Evolutionary conservation across 345 rosid genomes (phyloP), one percentile per base, ranked within the genome.

Genomic region (Carallia pectinifolia): DNA sequence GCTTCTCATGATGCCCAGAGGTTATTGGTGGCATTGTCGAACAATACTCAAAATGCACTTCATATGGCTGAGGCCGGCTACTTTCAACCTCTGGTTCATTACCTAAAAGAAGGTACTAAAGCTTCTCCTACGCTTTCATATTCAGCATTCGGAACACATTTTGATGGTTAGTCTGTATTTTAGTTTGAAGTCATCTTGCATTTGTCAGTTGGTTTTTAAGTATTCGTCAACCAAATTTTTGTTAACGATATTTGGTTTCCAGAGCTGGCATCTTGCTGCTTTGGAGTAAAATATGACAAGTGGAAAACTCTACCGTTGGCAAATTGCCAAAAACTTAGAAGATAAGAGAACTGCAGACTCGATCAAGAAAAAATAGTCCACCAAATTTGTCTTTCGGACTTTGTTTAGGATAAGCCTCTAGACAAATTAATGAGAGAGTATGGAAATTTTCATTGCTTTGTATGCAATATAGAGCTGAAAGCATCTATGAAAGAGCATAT

Each of bases 11-110:
- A 87, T 82, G 91, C 95, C 0, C 72, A 68, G 56, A 84, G 77
- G 78, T 72, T 89, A 77, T 75, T 89, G 70, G 76, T 67, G 80
- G 79, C 86, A 34, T 74, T 89, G 71, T 89, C 91, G 4, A 76
- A 81, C 82, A 87, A 84, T 60, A 79, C 88, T 8, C 95, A 89
- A 62, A 87, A 87, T 67, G 95, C 86, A 31, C 91, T 89, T 79
- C 87, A 87, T 68, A 87, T 87, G 91, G 91, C 90, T 0, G 95
- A 89, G 81, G 95, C 91, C 6, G 95, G 91, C 44, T 87, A 84
- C 74, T 87, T 89, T 68, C 84, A 85, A 81, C 88, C 95, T 31
- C 76, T 89, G 27, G 90, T 89, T 56, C 87, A 73, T 16, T 80
- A 76, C 73, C 77, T 89, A 23, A 81, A 77, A 29, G 84, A 87